These are phyloP conservation scores for Cercospora sp. DNA, from an alignment of 2,329 filamentous ascomycete species.

Conservation along the genomic window DNA sequence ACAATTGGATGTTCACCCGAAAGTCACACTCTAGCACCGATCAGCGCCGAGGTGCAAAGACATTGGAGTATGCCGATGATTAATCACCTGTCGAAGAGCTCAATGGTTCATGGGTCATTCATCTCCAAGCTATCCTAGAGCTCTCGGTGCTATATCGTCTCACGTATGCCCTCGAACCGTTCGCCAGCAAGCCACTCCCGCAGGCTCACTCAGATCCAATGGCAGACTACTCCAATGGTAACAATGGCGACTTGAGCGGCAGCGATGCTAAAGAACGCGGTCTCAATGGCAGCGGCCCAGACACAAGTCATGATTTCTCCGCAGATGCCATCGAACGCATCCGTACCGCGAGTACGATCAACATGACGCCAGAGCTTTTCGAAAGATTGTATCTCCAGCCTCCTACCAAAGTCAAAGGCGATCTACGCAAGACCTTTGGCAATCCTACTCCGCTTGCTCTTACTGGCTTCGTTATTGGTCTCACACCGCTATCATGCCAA, in stretches of 20 bases:
- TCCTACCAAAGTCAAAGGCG: constrained; percentile 20
- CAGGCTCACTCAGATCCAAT: not conserved
- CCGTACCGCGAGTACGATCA: constrained; percentile 54
- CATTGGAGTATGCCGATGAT: not conserved
- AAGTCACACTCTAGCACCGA: not conserved
- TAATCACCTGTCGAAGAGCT: not conserved
- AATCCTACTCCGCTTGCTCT: constrained; percentile 28
- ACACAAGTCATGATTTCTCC: not conserved
- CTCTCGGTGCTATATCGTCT: not conserved
- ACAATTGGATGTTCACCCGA: not conserved
- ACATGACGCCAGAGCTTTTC: constrained; percentile 31
- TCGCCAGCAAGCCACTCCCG: not conserved
- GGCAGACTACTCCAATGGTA: not conserved
- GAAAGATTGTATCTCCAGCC: constrained; percentile 30
- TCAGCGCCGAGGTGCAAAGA: not conserved
- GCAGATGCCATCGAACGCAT: constrained; percentile 30
- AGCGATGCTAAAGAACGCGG: not conserved
- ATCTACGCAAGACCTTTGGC: constrained; percentile 34
- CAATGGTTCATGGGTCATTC: not conserved
- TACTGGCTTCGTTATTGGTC: constrained; percentile 19
- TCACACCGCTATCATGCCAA: constrained; percentile 19
- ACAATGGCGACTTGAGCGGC: not conserved
- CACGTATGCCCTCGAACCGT: not conserved
- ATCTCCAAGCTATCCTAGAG: not conserved
- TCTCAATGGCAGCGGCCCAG: not conserved